Conservation (phyloP, 768 basidiomycete species). For the Trametes meyenii region DNA sequence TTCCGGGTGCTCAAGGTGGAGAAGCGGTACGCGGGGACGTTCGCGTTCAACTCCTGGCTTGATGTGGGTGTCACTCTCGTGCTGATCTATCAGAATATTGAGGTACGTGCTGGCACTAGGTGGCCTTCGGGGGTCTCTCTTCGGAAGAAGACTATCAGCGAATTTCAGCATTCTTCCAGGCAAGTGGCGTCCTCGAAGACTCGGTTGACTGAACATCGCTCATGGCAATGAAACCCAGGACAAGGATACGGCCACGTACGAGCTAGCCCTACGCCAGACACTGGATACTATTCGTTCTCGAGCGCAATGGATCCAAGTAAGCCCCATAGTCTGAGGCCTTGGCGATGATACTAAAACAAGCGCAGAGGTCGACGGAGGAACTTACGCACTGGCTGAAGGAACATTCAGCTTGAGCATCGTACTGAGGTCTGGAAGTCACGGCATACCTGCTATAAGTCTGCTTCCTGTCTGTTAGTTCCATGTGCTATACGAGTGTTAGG, state of each 20-base stretch:
- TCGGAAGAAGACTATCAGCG: conserved; percentile 65
- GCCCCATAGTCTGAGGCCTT: background rate
- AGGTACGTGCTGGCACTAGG: background rate
- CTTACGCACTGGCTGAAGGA: conserved; percentile 56
- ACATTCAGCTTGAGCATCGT: conserved; percentile 13
- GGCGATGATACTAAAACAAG: background rate
- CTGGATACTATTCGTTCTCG: conserved; percentile 68
- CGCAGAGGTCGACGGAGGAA: conserved; percentile 65
- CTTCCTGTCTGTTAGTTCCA: no score
- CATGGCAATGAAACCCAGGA: conserved; percentile 39
- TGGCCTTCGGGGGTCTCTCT: conserved; percentile 43
- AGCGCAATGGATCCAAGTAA: conserved; percentile 63
- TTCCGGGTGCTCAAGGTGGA: background rate
- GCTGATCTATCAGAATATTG: no score
- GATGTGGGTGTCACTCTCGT: background rate
- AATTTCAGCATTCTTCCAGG: conserved; percentile 73
- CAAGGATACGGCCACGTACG: conserved; percentile 72
- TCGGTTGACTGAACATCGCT: background rate
- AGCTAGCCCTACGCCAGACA: conserved; percentile 63
- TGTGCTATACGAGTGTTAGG: no score
- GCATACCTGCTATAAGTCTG: no score
- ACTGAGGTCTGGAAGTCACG: no score
- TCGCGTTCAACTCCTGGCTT: conserved; percentile 13
- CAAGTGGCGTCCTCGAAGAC: conserved; percentile 37
- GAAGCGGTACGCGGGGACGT: conserved; percentile 20